Evolutionary conservation across 75 land plant genomes (phyloP), one percentile per base, ranked within the genome.

Genomic region (Larix kaempferi): DNA sequence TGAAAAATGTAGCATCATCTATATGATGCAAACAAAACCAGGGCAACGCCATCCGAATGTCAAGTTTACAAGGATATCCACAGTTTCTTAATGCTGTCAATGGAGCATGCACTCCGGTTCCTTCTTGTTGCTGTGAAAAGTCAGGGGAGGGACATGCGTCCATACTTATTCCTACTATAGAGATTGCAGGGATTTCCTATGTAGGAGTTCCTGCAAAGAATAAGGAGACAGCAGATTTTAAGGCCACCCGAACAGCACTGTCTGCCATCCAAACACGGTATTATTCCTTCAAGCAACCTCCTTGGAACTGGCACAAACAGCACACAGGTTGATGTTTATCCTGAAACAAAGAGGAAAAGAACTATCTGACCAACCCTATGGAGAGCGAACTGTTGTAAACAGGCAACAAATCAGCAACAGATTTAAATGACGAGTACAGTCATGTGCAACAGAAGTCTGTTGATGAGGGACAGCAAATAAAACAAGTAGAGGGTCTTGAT

Each of bases 181-280:
- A 91, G 69, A 86, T 94, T 83, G 92, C 89, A 12, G 94, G 90
- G 1, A 86, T 86, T 23, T 81, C 65, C 23, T 94, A 94, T 81
- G 82, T 85, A 73, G 96, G 96, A 39, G 96, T 86, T 63, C 77
- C 84, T 14, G 89, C 90, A 77, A 92, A 77, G 79, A 89, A 86
- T 22, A 91, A 88, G 73, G 91, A 94, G 79, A 92, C 86, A 79
- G 92, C 94, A 35, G 96, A 94, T 66, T 88, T 94, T 26, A 94
- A 91, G 81, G 96, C 96, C 39, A 94, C 96, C 0, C 80, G 94
- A 74, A 94, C 96, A 27, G 96, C 94, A 62, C 77, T 94, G 3
- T 58, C 90, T 13, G 96, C 94, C 35, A 88, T 94, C 21, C 86
- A 79, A 62, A 78, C 90, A 55, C 56, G 71, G 71, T 23, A 75